Base-by-base conservation (phyloP, 2,329 filamentous ascomycete species). In the Aspergillus phoenicis region DNA sequence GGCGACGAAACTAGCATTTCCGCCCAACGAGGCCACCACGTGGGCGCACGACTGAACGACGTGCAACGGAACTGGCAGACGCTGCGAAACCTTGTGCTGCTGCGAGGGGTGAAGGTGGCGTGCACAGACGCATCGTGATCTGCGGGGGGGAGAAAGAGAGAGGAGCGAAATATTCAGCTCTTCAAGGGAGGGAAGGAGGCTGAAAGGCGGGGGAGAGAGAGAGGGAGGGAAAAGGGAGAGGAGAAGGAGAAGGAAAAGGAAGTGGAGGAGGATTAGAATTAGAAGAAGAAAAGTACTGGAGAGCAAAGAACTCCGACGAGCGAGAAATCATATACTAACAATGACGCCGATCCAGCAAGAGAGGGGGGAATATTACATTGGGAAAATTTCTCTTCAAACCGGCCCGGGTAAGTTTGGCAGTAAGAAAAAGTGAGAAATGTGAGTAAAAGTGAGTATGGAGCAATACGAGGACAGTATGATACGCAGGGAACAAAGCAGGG, bases 1-100 rank as follows among this genome's bases (percentile, higher is more conserved):
- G 77, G 75, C 61, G 77, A 79, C 28, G 77, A 78, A 62, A 75
- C 71, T 68, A 78, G 73, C 75, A 78, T 78, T 62, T 70, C 66
- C 67, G 68, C 67, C 67, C 67, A 69, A 68, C 66, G 68, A 70
- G 64, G 64, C 64, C 69, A 73, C 72, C 73, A 76, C 74, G 73
- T 75, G 73, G 73, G 73, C 67, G 69, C 68, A 74, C 66, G 68
- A 75, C 66, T 75, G 66, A 68, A 75, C 68, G 69, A 68, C 66
- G 67, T 70, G 69, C 62, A 59, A 65, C 62, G 66, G 60, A 61
- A 56, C 45, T 63, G 63, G 64, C 68, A 62, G 66, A 66, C 62
- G 70, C 72, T 72, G 72, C 68, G 69, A 66, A 70, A 69, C 68
- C 68, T 66, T 65, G 64, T 68, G 62, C 64, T 64, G 62, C 64